phyloP scores from a whole-genome alignment of 78 protist species.

The Dictyostelium capitatum region DNA sequence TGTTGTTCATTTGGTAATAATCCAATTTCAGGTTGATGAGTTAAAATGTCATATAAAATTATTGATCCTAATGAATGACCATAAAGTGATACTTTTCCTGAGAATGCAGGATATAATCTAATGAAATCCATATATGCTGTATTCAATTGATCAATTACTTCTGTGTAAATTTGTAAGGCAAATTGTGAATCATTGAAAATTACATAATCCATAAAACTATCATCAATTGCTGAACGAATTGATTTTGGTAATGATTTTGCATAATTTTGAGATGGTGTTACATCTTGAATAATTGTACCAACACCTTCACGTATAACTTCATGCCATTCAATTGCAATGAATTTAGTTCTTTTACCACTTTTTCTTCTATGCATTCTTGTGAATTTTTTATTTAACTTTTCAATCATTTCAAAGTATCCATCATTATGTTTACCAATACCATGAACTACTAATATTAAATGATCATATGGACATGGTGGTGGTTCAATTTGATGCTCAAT shows the following conservation, averaged over 20 bases:
- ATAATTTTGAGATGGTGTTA: conserved; percentile 27
- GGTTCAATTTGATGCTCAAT: background rate
- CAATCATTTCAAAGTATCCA: conserved; percentile 14
- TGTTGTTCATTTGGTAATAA: background rate
- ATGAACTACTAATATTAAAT: conserved; percentile 48
- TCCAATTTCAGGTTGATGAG: background rate
- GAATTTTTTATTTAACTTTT: conserved; percentile 15
- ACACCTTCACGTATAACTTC: conserved; percentile 11
- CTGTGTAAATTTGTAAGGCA: conserved; percentile 29
- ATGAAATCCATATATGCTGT: conserved; percentile 15
- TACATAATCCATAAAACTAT: conserved; percentile 36
- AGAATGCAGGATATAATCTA: conserved; percentile 17
- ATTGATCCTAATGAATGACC: conserved; percentile 47
- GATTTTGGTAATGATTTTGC: conserved; percentile 15
- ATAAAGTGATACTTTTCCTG: conserved; percentile 41
- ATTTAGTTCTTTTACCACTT: conserved; percentile 5
- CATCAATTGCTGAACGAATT: conserved; percentile 7
- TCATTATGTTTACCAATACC: conserved; percentile 75
- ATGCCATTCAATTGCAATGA: conserved; percentile 71
- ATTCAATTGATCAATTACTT: conserved; percentile 49
- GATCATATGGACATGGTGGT: conserved; percentile 25
- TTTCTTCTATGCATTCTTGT: background rate
- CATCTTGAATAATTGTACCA: conserved; percentile 38
- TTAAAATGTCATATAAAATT: conserved; percentile 33
- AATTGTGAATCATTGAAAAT: conserved; percentile 21